Evolutionary conservation across 495 filamentous ascomycete genomes (phyloP).

Genomic region (Immersiella caudata): DNA sequence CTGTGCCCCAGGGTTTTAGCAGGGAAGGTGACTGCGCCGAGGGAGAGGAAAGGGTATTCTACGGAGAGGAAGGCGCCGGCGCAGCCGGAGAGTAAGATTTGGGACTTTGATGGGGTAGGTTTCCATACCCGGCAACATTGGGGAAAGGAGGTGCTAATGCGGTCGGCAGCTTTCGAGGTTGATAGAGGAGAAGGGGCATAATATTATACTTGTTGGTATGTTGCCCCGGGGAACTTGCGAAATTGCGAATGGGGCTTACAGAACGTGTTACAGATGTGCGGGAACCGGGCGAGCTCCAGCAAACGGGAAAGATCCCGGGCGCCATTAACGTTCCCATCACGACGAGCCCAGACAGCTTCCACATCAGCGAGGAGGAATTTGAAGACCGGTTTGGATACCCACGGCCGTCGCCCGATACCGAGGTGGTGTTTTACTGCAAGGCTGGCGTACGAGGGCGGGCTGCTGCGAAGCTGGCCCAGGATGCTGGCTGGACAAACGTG

Average conservation of each 20-base stretch:
- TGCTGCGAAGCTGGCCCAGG: conserved; percentile 77
- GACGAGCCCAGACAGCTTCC: conserved; percentile 74
- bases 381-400: conserved; percentile 68
- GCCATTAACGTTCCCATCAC: conserved; percentile 79
- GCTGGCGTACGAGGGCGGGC: conserved; percentile 79
- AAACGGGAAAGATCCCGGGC: conserved; percentile 74
- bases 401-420: conserved; percentile 56
- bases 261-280: conserved; percentile 68
- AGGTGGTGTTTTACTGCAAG: conserved; percentile 91
- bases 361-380: conserved; percentile 76
- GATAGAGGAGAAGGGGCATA: conserved; percentile 14
- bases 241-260: background rate
- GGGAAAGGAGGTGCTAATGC: background rate
- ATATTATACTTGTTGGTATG: conserved; percentile 32
- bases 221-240: background rate
- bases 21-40: background rate
- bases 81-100: conserved; percentile 43
- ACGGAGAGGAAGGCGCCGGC: conserved; percentile 7
- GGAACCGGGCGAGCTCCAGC: conserved; percentile 74
- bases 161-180: conserved; percentile 28
- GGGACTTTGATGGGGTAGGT: conserved; percentile 50
- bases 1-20: no score
- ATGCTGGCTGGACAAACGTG: conserved; percentile 72
- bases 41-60: conserved; percentile 19
- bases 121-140: background rate